Evolutionary conservation across 176 grass and related monocot species (phyloP).

Genomic region (Oryza rufipogon): DNA sequence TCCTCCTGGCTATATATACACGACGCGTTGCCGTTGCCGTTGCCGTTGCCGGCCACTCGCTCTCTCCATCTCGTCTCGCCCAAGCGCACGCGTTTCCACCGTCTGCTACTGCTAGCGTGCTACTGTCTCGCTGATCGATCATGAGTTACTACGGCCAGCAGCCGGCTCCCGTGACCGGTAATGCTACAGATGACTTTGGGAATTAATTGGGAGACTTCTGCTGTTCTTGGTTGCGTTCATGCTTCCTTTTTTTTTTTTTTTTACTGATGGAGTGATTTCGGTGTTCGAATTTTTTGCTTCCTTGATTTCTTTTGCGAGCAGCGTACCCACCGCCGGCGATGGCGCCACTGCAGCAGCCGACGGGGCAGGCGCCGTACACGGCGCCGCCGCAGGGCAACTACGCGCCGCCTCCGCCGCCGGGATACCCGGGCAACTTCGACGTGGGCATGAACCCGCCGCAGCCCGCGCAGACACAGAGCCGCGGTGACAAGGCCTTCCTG

Average conservation of each 20-base stretch:
- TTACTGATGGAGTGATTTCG: neutral
- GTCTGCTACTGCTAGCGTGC: neutral
- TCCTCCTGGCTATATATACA: neutral
- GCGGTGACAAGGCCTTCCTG: conserved; percentile 68
- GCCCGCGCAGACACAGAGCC: conserved; percentile 42
- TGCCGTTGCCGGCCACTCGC: neutral
- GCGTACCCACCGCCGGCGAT: conserved; percentile 36
- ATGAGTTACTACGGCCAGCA: conserved; percentile 55
- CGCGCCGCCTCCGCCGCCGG: conserved; percentile 41
- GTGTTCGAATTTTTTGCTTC: neutral
- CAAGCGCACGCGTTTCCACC: no score
- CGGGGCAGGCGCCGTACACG: no score
- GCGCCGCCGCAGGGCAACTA: conserved; percentile 6
- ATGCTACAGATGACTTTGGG: neutral
- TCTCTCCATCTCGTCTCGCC: no score
- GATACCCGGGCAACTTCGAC: conserved; percentile 50
- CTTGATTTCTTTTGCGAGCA: conserved; percentile 13
- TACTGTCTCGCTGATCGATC: neutral
- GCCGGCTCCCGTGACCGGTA: conserved; percentile 43
- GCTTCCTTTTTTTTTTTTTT: no score
- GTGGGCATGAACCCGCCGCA: conserved; percentile 38
- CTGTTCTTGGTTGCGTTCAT: neutral
- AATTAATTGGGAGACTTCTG: neutral
- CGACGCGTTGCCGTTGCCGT: neutral
- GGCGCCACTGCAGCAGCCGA: conserved; percentile 3